A percentile compares a stretch with the other conserved stretches of the same genome.
Evolutionary conservation across 148 eudicot genomes (phyloP).

Genomic region (Chenopodium formosanum): DNA sequence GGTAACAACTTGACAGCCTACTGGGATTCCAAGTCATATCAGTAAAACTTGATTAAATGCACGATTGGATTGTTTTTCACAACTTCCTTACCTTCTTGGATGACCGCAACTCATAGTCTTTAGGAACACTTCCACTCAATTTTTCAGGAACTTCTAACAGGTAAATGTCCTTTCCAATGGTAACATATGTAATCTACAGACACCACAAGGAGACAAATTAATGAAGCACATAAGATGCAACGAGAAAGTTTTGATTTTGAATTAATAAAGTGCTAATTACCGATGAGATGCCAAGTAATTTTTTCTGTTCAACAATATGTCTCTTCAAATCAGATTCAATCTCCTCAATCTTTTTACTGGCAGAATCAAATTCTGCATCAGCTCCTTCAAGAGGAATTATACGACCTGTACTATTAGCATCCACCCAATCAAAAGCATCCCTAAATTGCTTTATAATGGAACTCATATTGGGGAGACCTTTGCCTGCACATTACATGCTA

Average conservation of each 20-base stretch:
- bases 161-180: conserved; percentile 84
- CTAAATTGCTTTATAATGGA: conserved; percentile 64
- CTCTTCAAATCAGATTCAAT: conserved; percentile 55
- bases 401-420: conserved; percentile 88
- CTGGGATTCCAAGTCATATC: not conserved
- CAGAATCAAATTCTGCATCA: conserved; percentile 77
- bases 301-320: conserved; percentile 75
- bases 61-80: not conserved
- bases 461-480: conserved; percentile 68
- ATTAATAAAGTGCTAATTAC: conserved; percentile 40
- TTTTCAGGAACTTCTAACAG: conserved; percentile 89
- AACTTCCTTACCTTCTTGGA: conserved; percentile 74
- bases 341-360: conserved; percentile 54
- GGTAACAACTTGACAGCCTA: not conserved
- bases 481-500: conserved; percentile 47
- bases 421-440: conserved; percentile 92
- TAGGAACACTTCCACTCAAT: conserved; percentile 49
- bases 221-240: conserved; percentile 9
- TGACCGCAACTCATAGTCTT: conserved; percentile 76
- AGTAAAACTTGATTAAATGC: not conserved
- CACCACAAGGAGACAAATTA: conserved; percentile 14
- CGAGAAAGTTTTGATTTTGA: conserved; percentile 4
- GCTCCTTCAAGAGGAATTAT: conserved; percentile 82
- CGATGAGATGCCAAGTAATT: conserved; percentile 62
- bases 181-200: conserved; percentile 70